A percentile compares a stretch with the other conserved stretches of the same genome.
Evolutionary conservation across 1,284 basidiomycete genomes (phyloP).

Genomic region (Prillingera fragicola): DNA sequence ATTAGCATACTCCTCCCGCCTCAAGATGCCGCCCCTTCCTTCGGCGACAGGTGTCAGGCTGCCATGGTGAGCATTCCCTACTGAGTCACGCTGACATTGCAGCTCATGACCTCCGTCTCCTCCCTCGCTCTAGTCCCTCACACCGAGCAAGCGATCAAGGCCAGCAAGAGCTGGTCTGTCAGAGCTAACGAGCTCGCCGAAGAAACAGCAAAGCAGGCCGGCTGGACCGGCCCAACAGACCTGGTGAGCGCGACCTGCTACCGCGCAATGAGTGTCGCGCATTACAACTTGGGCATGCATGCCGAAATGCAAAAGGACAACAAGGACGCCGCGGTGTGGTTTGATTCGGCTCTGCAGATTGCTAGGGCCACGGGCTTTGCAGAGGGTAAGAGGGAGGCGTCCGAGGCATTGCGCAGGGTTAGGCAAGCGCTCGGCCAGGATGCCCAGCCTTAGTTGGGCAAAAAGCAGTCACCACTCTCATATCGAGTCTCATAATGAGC

Average conservation of each 20-base stretch:
- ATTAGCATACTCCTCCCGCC: conserved; percentile 42
- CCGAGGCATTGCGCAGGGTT: conserved; percentile 34
- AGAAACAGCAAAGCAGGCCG: conserved; percentile 23
- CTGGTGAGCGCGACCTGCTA: conserved; percentile 28
- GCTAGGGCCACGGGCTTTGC: conserved; percentile 35
- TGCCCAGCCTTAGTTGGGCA: too few relatives aligned
- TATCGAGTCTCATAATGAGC: too few relatives aligned
- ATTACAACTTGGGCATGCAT: conserved; percentile 46
- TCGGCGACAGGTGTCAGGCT: conserved; percentile 45
- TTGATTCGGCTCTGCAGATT: conserved; percentile 26
- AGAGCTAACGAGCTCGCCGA: conserved; percentile 39
- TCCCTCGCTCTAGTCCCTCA: conserved; percentile 39
- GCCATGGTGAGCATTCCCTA: conserved; percentile 1
- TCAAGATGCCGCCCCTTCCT: conserved; percentile 15
- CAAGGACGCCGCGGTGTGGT: conserved; percentile 26
- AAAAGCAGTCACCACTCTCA: too few relatives aligned
- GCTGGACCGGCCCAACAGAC: conserved; percentile 14
- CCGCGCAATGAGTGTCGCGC: conserved; percentile 34
- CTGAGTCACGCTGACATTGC: conserved; percentile 3
- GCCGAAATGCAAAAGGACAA: conserved; percentile 42
- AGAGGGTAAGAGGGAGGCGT: conserved; percentile 39
- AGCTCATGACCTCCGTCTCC: conserved; percentile 47
- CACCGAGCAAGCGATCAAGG: conserved; percentile 32
- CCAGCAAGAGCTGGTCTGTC: conserved; percentile 42
- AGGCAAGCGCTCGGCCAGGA: too few relatives aligned